Evolutionary conservation across 129 eudicot genomes (phyloP).

Genomic region (Saposhnikovia divaricata): DNA sequence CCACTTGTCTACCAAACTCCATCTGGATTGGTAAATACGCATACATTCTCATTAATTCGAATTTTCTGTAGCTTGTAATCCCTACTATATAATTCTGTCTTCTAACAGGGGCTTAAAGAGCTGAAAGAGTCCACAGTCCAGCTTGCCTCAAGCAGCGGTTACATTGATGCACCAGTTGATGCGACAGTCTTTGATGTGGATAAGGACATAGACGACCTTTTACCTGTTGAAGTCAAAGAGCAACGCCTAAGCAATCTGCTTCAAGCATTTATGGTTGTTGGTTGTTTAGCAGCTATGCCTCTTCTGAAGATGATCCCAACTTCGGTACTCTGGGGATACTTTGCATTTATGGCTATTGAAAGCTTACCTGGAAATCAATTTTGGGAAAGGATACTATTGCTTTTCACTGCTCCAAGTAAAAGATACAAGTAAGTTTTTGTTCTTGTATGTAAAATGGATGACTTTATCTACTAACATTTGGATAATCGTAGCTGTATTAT

Average conservation of each 20-base stretch:
- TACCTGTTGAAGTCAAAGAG: slow-evolving; percentile 91
- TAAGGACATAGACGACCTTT: slow-evolving; percentile 78
- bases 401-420: slow-evolving; percentile 95
- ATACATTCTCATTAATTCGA: not conserved
- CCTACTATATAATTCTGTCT: not conserved
- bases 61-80: not conserved
- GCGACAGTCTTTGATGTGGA: slow-evolving; percentile 79
- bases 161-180: slow-evolving; percentile 77
- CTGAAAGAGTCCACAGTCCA: slow-evolving; percentile 81
- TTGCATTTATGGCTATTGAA: slow-evolving; percentile 97
- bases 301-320: slow-evolving; percentile 85
- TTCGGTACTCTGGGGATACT: slow-evolving; percentile 96
- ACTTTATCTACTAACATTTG: not conserved
- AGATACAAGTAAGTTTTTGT: slow-evolving; percentile 67
- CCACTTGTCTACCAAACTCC: slow-evolving; percentile 89
- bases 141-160: slow-evolving; percentile 62
- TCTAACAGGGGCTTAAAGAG: slow-evolving; percentile 73
- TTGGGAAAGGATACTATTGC: slow-evolving; percentile 86
- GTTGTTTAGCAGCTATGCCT: slow-evolving; percentile 94
- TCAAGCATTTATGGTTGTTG: slow-evolving; percentile 77
- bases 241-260: slow-evolving; percentile 90
- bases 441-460: not conserved
- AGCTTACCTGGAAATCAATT: slow-evolving; percentile 96
- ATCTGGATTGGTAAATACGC: slow-evolving; percentile 53
- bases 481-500: not conserved